Evolutionary conservation across 257 asterid genomes (phyloP), one percentile per base, ranked within the genome.

Genomic region (Przewalskia tangutica): DNA sequence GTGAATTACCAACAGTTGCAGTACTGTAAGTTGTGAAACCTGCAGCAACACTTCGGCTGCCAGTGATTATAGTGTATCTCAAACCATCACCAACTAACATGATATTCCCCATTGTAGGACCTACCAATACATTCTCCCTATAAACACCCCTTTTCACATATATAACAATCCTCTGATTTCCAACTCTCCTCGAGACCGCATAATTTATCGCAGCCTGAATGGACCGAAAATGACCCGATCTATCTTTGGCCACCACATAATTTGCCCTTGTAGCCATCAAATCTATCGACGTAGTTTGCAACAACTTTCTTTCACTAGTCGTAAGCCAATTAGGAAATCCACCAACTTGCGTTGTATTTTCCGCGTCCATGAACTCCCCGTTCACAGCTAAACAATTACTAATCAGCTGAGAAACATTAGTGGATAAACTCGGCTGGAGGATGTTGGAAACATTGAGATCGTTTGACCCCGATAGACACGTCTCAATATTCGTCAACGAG

Each of bases 31-130:
- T 94, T 0, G 96, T 93, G 87, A 77, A 94, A 8, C 97, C 97
- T 2, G 76, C 85, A 8, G 91, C 70, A 51, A 84, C 92, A 76
- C 97, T 94, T 55, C 94, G 91, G 79, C 87, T 88, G 36, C 94
- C 93, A 6, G 96, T 91, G 81, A 94, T 93, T 1, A 91, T 80
- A 0, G 98, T 94, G 10, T 86, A 60, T 80, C 85, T 86, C 81
- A 89, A 76, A 1, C 98, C 98, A 46, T 93, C 98, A 2, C 98
- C 98, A 13, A 93, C 83, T 84, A 94, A 42, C 97, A 84, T 89
- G 58, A 94, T 91, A 12, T 87, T 93, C 53, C 81, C 83, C 95
- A 92, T 91, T 6, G 86, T 82, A 70, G 85, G 84, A 23, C 86
- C 82, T 14, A 94, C 82, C 55, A 83, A 12, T 23, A 94, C 63